Base-by-base conservation (phyloP, 2,329 filamentous ascomycete genomes). In the Fusarium marasasianum region DNA sequence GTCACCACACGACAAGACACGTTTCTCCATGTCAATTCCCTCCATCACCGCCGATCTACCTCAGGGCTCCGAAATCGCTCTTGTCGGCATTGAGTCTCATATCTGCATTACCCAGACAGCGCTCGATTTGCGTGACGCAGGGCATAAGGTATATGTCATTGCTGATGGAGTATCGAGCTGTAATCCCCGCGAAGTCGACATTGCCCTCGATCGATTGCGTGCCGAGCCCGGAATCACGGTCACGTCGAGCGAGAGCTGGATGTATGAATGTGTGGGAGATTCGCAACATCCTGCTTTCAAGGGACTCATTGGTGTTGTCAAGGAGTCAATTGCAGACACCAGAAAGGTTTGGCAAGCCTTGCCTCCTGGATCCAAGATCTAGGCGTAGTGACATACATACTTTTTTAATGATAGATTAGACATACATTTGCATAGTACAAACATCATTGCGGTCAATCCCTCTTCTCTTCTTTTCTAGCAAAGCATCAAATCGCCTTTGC, bases 21-120 rank as follows among this genome's bases (percentile, higher is more conserved):
- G 89, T 57, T 98, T 98, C 86, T 94, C 91, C 80, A 98, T 98
- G 95, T 88, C 91, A 81, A 90, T 93, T 5, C 92, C 94, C 0
- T 87, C 91, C 44, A 85, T 98, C 48, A 84, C 87, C 33, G 72
- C 76, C 71, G 40, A 77, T 51, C 76, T 83, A 26, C 71, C 79
- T 2, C 77, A 82, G 2, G 80, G 80, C 2, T 84, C 89, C 29
- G 88, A 92, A 77, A 88, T 94, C 60, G 92, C 94, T 63, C 90
- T 98, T 72, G 92, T 98, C 22, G 96, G 96, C 43, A 98, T 98
- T 80, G 96, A 98, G 84, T 90, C 91, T 45, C 96, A 98, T 84
- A 96, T 98, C 81, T 98, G 96, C 86, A 91, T 98, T 37, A 95
- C 94, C 69, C 96, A 98, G 87, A 98, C 96, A 47, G 91, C 94